Evolutionary conservation across 2,329 filamentous ascomycete genomes (phyloP), one percentile per base, ranked within the genome.

Genomic region (Penicillium sp.): DNA sequence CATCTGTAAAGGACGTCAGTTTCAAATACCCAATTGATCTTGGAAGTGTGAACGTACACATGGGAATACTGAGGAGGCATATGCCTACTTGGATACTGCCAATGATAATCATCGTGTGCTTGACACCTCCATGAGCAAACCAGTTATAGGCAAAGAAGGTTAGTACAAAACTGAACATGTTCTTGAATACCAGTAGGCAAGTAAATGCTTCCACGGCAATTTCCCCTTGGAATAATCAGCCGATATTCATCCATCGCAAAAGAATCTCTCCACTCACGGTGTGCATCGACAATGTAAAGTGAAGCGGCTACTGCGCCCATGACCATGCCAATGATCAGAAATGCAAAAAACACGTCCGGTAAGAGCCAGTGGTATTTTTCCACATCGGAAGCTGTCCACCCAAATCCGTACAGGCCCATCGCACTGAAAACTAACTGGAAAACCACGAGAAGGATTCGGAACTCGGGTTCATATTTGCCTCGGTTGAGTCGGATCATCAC

Each of bases 401-500:
- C 92, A 66, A 95, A 96, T 0, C 92, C 91, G 67, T 89, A 96
- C 1, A 96, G 77, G 1, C 92, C 92, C 14, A 88, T 85, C 47
- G 86, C 85, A 14, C 89, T 89, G 55, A 93, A 82, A 2, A 96
- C 73, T 41, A 95, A 76, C 78, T 94, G 91, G 4, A 92, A 91
- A 2, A 94, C 77, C 0, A 96, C 89, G 1, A 97, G 82, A 7
- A 94, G 66, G 57, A 97, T 85, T 18, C 92, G 84, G 72, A 96
- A 97, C 70, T 97, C 93, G 1, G 93, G 92, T 74, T 97, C 92
- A 69, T 95, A 96, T 53, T 91, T 81, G 48, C 92, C 92, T 14
- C 80, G 80, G 74, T 97, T 97, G 58, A 81, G 79, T 54, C 81
- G 82, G 20, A 91, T 92, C 77, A 96, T 80, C 45, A 77, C 77